These are phyloP conservation scores for Casuarina cunninghamiana DNA, from an alignment of 306 rosid genomes.

Conservation along the genomic window DNA sequence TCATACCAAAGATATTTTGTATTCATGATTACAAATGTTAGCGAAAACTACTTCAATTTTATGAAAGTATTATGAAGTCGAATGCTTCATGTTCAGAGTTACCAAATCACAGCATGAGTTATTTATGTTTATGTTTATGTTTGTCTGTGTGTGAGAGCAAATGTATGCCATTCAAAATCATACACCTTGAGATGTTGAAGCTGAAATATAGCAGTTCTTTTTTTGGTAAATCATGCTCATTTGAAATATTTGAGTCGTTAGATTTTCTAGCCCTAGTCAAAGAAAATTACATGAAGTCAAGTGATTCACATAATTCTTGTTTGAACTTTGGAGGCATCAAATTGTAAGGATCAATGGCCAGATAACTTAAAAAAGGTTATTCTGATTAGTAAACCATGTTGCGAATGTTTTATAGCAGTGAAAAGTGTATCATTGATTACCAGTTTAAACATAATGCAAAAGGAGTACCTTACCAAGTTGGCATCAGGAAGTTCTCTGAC, in stretches of 20 bases:
- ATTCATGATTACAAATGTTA: not conserved
- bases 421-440: constrained; percentile 5
- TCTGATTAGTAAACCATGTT: not conserved
- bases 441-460: constrained; percentile 36
- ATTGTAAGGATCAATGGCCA: not conserved
- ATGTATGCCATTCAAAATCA: not conserved
- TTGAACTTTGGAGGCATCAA: not conserved
- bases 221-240: not conserved
- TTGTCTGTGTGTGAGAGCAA: not conserved
- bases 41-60: not conserved
- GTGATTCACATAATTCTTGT: not conserved
- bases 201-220: not conserved
- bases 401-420: constrained; percentile 7
- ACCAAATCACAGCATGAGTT: not conserved
- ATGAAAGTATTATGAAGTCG: not conserved
- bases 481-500: constrained; percentile 99
- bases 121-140: not conserved
- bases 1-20: not conserved
- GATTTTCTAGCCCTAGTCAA: not conserved
- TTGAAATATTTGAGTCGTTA: not conserved
- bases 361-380: not conserved
- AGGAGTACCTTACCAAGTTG: constrained; percentile 89
- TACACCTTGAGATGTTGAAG: not conserved
- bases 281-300: not conserved
- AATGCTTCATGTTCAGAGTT: not conserved